Base-by-base conservation (phyloP, 1,284 basidiomycete genomes). In the Mycosarcoma mackinlayi region DNA sequence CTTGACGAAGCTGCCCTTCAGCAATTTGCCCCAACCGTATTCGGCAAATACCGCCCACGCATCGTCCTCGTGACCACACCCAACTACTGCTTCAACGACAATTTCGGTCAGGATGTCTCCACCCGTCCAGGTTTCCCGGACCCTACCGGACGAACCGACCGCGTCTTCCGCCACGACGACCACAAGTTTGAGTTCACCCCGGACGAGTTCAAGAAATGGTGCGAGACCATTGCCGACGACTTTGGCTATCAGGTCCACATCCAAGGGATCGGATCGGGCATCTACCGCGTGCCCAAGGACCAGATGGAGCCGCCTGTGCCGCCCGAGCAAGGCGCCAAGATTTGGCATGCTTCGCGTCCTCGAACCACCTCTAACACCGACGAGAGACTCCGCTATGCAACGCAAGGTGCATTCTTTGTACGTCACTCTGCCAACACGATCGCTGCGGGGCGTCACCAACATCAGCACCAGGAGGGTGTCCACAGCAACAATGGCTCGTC, bases 151-250 rank as follows among this genome's bases (percentile, higher is more conserved):
- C 87, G 92, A n/a, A 87, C 86, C 7, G 76, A 84, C 42, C 83
- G 86, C 10, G 83, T 86, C 21, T 87, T 87, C 81, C 79, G 94
- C 56, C 90, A 97, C 80, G 82, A 85, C 19, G 94, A 96, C 78
- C 94, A 97, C 84, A 92, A 94, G 80, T 92, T 95, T 76, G 94
- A 97, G 83, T 95, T 92, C 91, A 95, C 92, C 0, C 83, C 85
- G 0, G 87, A 88, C 3, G 94, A 96, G 80, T 96, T 94, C 81
- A 80, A 84, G 27, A 74, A 78, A 9, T 96, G 92, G 90, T 93
- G 90, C 80, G 75, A 84, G 23, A 82, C 80, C 0, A 86, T 85
- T 3, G 91, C 91, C 1, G 83, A 83, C 9, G 87, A 88, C 62
- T 94, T 91, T 90, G 92, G 91, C 6, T 94, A 92, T 69, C 84